Percentiles rank a stretch among this genome's conserved stretches.
Evolutionary conservation across 1,284 basidiomycete species (phyloP).

Genomic region (Somion occarium): DNA sequence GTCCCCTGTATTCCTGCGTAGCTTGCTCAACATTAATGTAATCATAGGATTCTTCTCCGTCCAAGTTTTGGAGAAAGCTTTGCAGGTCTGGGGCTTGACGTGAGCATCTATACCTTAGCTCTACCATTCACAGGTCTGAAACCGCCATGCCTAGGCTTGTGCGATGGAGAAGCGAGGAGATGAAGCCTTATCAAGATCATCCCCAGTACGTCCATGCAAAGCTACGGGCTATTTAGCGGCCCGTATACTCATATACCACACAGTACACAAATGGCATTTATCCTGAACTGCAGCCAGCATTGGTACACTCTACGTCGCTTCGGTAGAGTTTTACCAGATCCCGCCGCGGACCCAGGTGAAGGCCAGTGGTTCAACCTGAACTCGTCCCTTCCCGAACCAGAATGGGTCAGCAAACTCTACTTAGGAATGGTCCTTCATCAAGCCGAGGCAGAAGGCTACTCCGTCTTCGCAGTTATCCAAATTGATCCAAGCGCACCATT

Average conservation of each 20-base stretch:
- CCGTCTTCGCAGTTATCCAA: slow-evolving; percentile 77
- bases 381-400: slow-evolving; percentile 66
- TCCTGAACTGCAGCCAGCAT: slow-evolving; percentile 83
- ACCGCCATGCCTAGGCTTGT: slow-evolving; percentile 42
- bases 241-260: not conserved
- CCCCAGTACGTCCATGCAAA: slow-evolving; percentile 62
- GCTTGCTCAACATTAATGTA: slow-evolving; percentile 17
- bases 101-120: slow-evolving; percentile 27
- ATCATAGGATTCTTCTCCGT: slow-evolving; percentile 76
- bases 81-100: slow-evolving; percentile 82
- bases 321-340: slow-evolving; percentile 43
- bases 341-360: slow-evolving; percentile 39
- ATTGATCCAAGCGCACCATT: slow-evolving; percentile 41
- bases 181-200: slow-evolving; percentile 69
- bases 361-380: slow-evolving; percentile 92
- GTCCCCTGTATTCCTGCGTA: slow-evolving; percentile 13
- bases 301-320: slow-evolving; percentile 90
- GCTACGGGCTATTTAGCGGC: slow-evolving; percentile 2
- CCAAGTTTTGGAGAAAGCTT: slow-evolving; percentile 75
- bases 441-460: slow-evolving; percentile 86
- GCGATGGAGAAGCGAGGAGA: slow-evolving; percentile 82
- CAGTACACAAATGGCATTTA: slow-evolving; percentile 83
- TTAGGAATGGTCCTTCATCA: slow-evolving; percentile 85
- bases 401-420: slow-evolving; percentile 83
- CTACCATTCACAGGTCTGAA: not conserved